Base-by-base conservation (phyloP, 176 grass and related monocot species). In the Paspalum vaginatum region DNA sequence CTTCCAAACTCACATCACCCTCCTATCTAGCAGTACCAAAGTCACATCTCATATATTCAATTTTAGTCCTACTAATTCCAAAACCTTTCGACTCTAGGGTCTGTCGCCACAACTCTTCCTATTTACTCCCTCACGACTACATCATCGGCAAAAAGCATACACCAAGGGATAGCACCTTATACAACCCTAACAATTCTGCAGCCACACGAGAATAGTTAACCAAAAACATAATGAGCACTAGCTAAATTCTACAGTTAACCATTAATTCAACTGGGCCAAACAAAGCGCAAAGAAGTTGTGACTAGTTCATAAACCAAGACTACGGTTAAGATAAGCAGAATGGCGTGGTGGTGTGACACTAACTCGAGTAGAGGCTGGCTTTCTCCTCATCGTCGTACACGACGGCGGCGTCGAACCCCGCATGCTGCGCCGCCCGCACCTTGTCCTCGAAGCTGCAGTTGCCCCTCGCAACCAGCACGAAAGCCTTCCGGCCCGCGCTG, bases 351-450 rank as follows among this genome's bases (percentile, higher is more conserved):
- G 46, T 71, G 20, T 22, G 32, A 8, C 9, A 84, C 89, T 90
- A 63, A 95, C 93, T 95, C 11, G 93, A 92, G 87, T 92, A 95
- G 41, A 95, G 85, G 86, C 89, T 92, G 65, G 81, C 68, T 79
- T 90, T 95, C 24, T 95, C 93, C 66, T 86, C 84, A 51, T 95
- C 93, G 47, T 97, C 88, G 45, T 91, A 89, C 71, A 97, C 92
- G 70, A 97, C 64, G 7, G 91, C 86, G 20, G 91, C 88, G 18
- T 83, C 88, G 58, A 89, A 97, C 7, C 88, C 94, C 51, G 65
- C 90, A 69, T 51, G 77, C 78, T 97, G 94, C 18, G 94, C 94
- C 48, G 9, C 39, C 60, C 80, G 82, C 17, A 97, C 91, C 85
- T 97, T 97, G 44, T 85, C 86, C 68, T 93, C 88, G 46, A 97